Base-by-base conservation (phyloP, 352 stramenopile genomes). In the Phytophthora quininea region DNA sequence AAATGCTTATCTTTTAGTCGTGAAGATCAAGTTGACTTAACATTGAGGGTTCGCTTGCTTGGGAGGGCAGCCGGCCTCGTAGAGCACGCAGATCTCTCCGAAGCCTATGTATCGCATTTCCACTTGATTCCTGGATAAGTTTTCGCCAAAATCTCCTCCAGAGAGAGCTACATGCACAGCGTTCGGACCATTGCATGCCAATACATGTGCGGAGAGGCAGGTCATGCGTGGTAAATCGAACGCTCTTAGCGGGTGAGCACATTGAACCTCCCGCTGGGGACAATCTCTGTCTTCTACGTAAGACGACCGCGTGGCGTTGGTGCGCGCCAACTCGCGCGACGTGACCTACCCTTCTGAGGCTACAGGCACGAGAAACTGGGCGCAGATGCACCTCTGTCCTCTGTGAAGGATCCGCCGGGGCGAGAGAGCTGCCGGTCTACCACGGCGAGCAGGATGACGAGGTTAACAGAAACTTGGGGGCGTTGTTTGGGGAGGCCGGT, bases 151-250 rank as follows among this genome's bases (percentile, higher is more conserved):
- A 24, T 24, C 19, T 24, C 19, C 19, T 24, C 19, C 19, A 24
- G 19, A 24, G 19, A 24, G 19, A 24, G 19, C 19, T 24, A 24
- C 19, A 0, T 24, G 19, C 19, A 24, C 19, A 24, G 19, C 19
- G 19, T 24, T 24, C 19, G 19, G 19, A 24, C 19, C 35, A 11
- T 40, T 40, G 35, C 50, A 47, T 57, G 50, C 51, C 32, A 24
- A 12, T 35, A 58, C 9, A 33, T 4, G 35, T 48, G 52, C 24
- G 52, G 10, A 58, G 52, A 48, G 35, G 52, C 52, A 58, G 38
- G 52, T 37, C 11, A 8, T 42, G 37, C 51, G 52, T 58, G 52
- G 52, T 58, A 49, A 49, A 58, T 58, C 35, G 52, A 58, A 58
- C 8, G 3, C 43, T n/a, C 3, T 38, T 27, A n/a, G 51, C 4